Base-by-base conservation (phyloP, 768 basidiomycete genomes). In the Lentinula sp. region DNA sequence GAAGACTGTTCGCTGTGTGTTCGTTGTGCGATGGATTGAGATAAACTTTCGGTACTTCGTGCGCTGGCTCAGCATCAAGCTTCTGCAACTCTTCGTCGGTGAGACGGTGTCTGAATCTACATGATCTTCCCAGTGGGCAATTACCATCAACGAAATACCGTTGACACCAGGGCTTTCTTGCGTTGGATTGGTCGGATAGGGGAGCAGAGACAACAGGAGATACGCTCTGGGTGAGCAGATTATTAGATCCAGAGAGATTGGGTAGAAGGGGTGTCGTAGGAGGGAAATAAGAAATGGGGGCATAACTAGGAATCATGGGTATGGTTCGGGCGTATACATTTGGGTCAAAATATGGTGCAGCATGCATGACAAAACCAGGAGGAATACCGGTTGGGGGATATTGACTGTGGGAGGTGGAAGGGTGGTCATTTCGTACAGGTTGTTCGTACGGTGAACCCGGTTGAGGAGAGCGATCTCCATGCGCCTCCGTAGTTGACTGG, bases 31-130 rank as follows among this genome's bases (percentile, higher is more conserved):
- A 15, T 33, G 51, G 28, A 28, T 2, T 3, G 28, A 28, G 28
- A 28, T 28, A 53, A 12, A 39, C 37, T 39, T 13, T 13, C 9
- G 37, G 37, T 39, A 13, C 13, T 39, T 39, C 37, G 5, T 39
- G 37, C 13, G 20, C 18, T 15, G 2, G 2, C 28, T 28, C 33
- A 9, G 50, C 28, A 41, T n/a, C 8, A 28, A 59, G 32, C 39
- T 41, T 10, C 36, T 23, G 23, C 33, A 49, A 15, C 35, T 59
- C 46, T 16, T 59, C 15, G 12, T 36, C 18, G 39, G 39, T 55
- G 36, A 45, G 59, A 18, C 4, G 28, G 18, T 63, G 62, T 37
- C 58, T 53, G 52, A 63, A 63, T 36, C 10, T 52, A 49, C 62
- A 63, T 15, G 37, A 28, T 33, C 18, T 37, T 9, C 59, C 59